Conservation (phyloP, 768 basidiomycete species). For the Trametes cingulata region DNA sequence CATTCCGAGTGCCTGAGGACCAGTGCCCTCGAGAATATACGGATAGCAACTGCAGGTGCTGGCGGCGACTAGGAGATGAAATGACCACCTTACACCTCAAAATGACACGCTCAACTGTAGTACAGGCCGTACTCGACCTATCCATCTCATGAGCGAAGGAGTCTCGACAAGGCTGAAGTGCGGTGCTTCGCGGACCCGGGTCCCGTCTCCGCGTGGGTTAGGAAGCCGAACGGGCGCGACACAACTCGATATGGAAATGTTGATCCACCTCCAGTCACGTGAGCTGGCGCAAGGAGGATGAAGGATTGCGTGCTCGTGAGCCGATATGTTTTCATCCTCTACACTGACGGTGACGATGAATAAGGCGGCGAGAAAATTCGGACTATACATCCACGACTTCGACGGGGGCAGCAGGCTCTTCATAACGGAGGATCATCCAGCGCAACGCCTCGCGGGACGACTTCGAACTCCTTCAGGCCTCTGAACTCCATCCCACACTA, state of each 20-base stretch:
- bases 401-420: background rate
- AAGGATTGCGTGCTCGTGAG: conserved; percentile 19
- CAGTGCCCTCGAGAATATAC: too few relatives aligned
- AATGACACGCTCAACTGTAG: too few relatives aligned
- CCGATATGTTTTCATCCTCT: conserved; percentile 8
- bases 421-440: background rate
- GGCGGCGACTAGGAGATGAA: too few relatives aligned
- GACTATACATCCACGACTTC: background rate
- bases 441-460: background rate
- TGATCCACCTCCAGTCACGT: conserved; percentile 11
- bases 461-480: background rate
- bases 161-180: background rate
- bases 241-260: background rate
- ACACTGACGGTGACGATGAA: conserved; percentile 6
- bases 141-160: background rate
- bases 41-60: too few relatives aligned
- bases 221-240: conserved; percentile 1
- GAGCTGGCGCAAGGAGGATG: conserved; percentile 10
- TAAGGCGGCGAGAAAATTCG: background rate
- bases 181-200: background rate
- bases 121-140: too few relatives aligned
- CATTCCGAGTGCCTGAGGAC: too few relatives aligned
- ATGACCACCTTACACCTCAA: too few relatives aligned
- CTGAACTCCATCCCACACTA: conserved; percentile 1
- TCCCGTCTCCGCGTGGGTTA: background rate